Base-by-base conservation (phyloP, 352 stramenopile genomes). In the Pythium insidiosum region DNA sequence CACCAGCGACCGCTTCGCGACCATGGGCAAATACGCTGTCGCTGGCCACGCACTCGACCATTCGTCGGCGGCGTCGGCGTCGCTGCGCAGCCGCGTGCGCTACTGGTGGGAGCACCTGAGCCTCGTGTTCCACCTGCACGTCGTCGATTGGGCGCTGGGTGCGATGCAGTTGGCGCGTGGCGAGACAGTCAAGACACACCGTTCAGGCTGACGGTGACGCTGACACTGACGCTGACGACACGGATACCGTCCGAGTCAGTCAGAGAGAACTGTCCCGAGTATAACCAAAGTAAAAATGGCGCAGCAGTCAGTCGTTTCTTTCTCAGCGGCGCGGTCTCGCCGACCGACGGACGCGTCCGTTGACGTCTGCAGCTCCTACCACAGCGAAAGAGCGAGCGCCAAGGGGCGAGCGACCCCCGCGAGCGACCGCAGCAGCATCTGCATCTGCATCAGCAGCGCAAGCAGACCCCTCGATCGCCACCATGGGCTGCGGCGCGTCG, bases 71-170 rank as follows among this genome's bases (percentile, higher is more conserved):
- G 31, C 50, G 0, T 25, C 16, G 11, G 18, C 16, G 2, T 43
- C 29, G 20, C 20, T 58, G 15, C 44, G 41, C 3, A 29, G 30
- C 28, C 50, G 34, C 4, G 16, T 58, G 3, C 38, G 41, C 35
- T 89, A 81, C 39, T 87, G 68, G 68, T 66, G 66, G 60, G 68
- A 92, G 29, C 74, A 88, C 47, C 41, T 70, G 19, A 81, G 79
- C 30, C 64, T 92, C 21, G 44, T 72, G 9, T 63, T 88, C 24
- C 70, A 73, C 35, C 53, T 89, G 22, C 63, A 55, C 9, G 47
- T 88, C 5, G 46, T 86, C 36, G 71, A 92, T 46, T 82, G 73
- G 38, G 20, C 64, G 7, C 54, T 87, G 45, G 43, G 55, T 20
- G 38, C 63, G 34, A 31, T 84, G 15, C 68, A 88, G 39, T 65